These are phyloP conservation scores for Oryza glumipatula DNA, from an alignment of 176 grass and related monocot species.

Conservation along the genomic window DNA sequence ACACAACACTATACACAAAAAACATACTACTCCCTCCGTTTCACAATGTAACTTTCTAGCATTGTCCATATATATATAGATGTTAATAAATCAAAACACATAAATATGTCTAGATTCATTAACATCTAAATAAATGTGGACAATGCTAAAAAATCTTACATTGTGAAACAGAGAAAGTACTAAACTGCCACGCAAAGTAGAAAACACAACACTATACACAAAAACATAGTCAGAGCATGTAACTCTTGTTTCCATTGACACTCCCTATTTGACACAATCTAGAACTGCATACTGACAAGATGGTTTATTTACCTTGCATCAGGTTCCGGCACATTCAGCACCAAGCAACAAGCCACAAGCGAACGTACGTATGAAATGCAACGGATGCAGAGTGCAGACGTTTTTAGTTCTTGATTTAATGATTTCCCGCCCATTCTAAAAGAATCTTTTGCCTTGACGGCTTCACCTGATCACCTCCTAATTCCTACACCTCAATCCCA, in stretches of 20 bases:
- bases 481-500: background rate
- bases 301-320: background rate
- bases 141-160: no score
- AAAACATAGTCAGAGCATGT: background rate
- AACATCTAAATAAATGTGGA: no score
- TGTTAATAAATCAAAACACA: no score
- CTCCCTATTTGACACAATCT: background rate
- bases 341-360: background rate
- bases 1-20: background rate
- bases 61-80: no score
- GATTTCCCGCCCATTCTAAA: constrained; percentile 34
- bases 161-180: no score
- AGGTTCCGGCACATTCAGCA: background rate
- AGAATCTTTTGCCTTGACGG: background rate
- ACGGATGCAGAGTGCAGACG: background rate
- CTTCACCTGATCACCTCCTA: constrained; percentile 5
- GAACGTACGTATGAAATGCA: background rate
- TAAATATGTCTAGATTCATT: no score
- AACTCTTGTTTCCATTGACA: background rate
- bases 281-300: background rate
- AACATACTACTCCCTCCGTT: no score
- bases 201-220: background rate
- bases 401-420: background rate
- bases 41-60: no score
- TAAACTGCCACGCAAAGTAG: background rate